Base-by-base conservation (phyloP, 208 protist genomes). In the Trypanosoma platydactyli region DNA sequence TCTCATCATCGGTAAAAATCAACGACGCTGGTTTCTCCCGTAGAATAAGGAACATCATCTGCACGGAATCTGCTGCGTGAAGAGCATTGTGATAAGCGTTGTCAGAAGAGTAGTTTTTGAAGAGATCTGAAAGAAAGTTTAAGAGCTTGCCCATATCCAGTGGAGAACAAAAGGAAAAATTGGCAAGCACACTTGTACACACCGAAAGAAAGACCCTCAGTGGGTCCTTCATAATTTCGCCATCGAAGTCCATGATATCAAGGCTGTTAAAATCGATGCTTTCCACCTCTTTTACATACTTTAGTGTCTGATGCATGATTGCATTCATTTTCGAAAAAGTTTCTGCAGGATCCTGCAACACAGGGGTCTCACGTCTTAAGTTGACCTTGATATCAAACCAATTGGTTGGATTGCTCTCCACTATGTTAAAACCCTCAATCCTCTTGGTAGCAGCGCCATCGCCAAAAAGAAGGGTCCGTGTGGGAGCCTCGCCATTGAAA, bases 11-110 rank as follows among this genome's bases (percentile, higher is more conserved):
- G 0, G 84, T 87, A 56, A 94, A 96, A 25, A 94, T 64, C 40
- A 84, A 79, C 45, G 83, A 86, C 33, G 88, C 73, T 29, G 77
- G 74, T 12, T 82, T 81, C 33, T 91, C 84, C 11, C 88, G 61
- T 25, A 96, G 80, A 41, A 94, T 92, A 7, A 95, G 67, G 11
- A 79, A 94, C 30, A 90, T 55, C 81, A 91, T 94, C 69, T 96
- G 91, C 46, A 92, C 54, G 22, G 86, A 82, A 62, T 96, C 91
- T 0, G 81, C 86, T 13, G 87, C 88, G 68, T 96, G 91, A 18
- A 83, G 71, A 49, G 83, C 68, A 62, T 89, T 94, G 68, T 94
- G 86, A 59, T 91, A 96, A 16, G 79, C 66, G 57, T 94, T 91
- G 7, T 86, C 83, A 15, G 45, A 54, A 0, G 78, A 65, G 71